Conservation (phyloP, 352 stramenopile genomes). For the Pythium aquatile region DNA sequence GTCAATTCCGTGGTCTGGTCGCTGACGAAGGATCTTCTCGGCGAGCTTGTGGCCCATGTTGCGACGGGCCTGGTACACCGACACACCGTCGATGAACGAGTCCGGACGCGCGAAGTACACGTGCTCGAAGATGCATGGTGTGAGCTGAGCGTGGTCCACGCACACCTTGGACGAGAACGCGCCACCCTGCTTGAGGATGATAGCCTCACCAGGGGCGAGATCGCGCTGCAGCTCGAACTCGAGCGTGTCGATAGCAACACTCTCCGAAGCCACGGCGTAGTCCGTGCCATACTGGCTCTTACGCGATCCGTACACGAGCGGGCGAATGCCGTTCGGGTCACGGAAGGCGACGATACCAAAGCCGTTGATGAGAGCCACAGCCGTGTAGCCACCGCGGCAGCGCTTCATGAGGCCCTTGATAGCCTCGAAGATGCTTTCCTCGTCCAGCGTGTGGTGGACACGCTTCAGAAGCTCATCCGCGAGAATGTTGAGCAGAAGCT, state of each 20-base stretch:
- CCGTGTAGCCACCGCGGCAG: slow-evolving; percentile 96
- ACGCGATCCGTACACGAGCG: slow-evolving; percentile 92
- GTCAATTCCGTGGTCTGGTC: slow-evolving; percentile 95
- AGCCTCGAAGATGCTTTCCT: slow-evolving; percentile 88
- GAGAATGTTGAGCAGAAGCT: slow-evolving; percentile 98
- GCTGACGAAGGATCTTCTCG: slow-evolving; percentile 90
- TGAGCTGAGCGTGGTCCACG: slow-evolving; percentile 58
- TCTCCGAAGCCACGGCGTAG: slow-evolving; percentile 97
- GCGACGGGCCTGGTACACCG: slow-evolving; percentile 96
- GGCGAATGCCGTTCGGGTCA: slow-evolving; percentile 97
- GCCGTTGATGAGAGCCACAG: slow-evolving; percentile 97
- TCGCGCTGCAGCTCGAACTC: slow-evolving; percentile 96
- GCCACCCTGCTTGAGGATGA: slow-evolving; percentile 93
- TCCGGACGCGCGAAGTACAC: slow-evolving; percentile 99
- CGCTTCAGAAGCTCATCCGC: slow-evolving; percentile 93
- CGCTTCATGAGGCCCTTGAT: slow-evolving; percentile 92
- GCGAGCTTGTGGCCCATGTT: slow-evolving; percentile 99
- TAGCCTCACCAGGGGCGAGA: slow-evolving; percentile 94
- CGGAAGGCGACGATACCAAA: slow-evolving; percentile 97
- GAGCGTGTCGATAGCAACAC: slow-evolving; percentile 98
- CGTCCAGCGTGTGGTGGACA: slow-evolving; percentile 63
- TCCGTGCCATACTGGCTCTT: slow-evolving; percentile 86
- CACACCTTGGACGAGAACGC: slow-evolving; percentile 87
- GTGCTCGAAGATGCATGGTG: slow-evolving; percentile 99
- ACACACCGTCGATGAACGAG: slow-evolving; percentile 98